These are phyloP conservation scores for Penicillium herquei DNA, from an alignment of 495 filamentous ascomycete genomes.

Conservation along the genomic window DNA sequence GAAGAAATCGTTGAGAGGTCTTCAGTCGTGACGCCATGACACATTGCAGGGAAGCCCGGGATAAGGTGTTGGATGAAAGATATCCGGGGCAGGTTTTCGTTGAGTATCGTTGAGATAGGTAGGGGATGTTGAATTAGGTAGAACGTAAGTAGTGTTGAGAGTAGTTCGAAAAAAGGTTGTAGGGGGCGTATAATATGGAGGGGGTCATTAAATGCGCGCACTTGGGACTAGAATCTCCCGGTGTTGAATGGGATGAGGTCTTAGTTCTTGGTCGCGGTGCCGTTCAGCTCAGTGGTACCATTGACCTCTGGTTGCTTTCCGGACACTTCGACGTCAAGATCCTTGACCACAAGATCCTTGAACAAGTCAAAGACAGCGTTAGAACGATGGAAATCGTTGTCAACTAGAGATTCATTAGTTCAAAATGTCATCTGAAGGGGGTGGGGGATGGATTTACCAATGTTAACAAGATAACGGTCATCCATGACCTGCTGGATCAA, in stretches of 20 bases:
- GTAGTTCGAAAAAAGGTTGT: constrained; percentile 9
- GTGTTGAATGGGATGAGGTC: constrained; percentile 14
- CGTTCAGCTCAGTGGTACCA: constrained; percentile 22
- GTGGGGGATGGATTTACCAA: constrained; percentile 60
- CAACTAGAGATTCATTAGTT: constrained; percentile 54
- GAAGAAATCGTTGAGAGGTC: constrained; percentile 53
- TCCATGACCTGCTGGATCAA: constrained; percentile 83
- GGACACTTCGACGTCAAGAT: constrained; percentile 52
- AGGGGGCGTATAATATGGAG: constrained; percentile 1
- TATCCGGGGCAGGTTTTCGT: constrained; percentile 30
- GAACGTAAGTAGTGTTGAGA: constrained; percentile 21
- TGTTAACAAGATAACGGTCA: constrained; percentile 90
- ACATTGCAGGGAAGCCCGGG: constrained; percentile 34
- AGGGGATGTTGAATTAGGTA: constrained; percentile 45
- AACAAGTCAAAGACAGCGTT: constrained; percentile 81
- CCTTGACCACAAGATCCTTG: constrained; percentile 67
- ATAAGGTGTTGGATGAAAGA: constrained; percentile 28
- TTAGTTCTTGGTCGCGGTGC: constrained; percentile 33
- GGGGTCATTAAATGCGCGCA: background rate
- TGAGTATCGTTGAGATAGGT: constrained; percentile 41
- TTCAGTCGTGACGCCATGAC: constrained; percentile 50
- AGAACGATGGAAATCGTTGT: constrained; percentile 90
- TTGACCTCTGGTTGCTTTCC: constrained; percentile 25
- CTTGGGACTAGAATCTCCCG: constrained; percentile 1
- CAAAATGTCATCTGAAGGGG: constrained; percentile 12